Conservation (phyloP, 108 stramenopile species). For the Nitzschia sp. region DNA sequence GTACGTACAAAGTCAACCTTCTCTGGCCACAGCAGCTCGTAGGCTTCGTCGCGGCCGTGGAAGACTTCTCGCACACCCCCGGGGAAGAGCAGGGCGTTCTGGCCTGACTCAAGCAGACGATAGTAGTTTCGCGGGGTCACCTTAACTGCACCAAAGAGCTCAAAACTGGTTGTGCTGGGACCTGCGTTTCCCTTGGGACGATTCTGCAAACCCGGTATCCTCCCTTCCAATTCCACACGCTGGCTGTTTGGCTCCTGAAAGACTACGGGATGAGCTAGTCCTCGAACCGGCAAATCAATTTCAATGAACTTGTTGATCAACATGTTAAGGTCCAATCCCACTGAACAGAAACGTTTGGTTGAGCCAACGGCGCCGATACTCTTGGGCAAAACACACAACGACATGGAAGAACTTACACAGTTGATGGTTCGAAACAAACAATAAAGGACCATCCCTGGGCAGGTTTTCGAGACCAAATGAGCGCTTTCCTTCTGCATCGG, state of each 20-base stretch:
- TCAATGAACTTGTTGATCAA: slow-evolving; percentile 70
- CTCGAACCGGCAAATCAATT: slow-evolving; percentile 62
- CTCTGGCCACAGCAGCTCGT: slow-evolving; percentile 93
- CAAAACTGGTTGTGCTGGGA: slow-evolving; percentile 45
- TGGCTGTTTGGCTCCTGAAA: slow-evolving; percentile 40
- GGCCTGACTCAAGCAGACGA: slow-evolving; percentile 79
- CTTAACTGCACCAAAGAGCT: slow-evolving; percentile 89
- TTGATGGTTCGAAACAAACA: slow-evolving; percentile 93
- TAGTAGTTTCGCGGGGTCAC: slow-evolving; percentile 92
- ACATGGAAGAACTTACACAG: slow-evolving; percentile 52
- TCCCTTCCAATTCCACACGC: slow-evolving; percentile 45
- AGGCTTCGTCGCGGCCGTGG: slow-evolving; percentile 82
- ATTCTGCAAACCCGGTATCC: slow-evolving; percentile 34
- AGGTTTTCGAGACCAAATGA: slow-evolving; percentile 62
- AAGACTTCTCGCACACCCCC: slow-evolving; percentile 90
- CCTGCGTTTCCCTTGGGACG: background rate
- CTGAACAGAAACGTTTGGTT: background rate
- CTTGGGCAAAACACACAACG: background rate
- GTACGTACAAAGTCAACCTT: slow-evolving; percentile 92
- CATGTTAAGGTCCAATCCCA: slow-evolving; percentile 71
- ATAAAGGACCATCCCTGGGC: slow-evolving; percentile 61
- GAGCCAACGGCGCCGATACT: background rate
- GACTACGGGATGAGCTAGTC: slow-evolving; percentile 83
- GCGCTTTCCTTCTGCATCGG: slow-evolving; percentile 63
- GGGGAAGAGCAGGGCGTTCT: slow-evolving; percentile 88